phyloP scores from a whole-genome alignment of 371 early-diverging fungal species.

The Enteropsectra breve region DNA sequence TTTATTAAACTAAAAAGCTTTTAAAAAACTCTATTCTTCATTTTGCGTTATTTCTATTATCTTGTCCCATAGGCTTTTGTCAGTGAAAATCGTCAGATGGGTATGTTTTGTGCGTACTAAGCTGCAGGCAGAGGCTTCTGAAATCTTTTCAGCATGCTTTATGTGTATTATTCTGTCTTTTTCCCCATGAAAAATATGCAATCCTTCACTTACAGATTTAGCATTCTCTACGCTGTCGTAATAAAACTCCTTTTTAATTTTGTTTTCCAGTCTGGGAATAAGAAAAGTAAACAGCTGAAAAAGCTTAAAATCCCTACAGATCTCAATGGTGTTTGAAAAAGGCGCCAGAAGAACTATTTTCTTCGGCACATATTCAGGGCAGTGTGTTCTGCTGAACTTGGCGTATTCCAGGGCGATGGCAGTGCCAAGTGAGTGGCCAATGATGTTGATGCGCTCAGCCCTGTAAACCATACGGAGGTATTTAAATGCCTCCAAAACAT shows the following conservation, averaged over 20 bases:
- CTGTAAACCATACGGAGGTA: constrained; percentile 29
- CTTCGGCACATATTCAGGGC: not conserved
- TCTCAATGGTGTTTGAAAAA: not conserved
- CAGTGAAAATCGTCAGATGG: not conserved
- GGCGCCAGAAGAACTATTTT: constrained; percentile 5
- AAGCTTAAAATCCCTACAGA: not conserved
- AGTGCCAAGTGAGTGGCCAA: constrained; percentile 54
- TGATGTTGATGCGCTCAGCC: constrained; percentile 18
- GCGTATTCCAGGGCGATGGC: constrained; percentile 51
- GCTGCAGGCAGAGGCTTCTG: not conserved
- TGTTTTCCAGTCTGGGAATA: not conserved
- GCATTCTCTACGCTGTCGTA: not conserved
- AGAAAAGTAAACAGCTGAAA: not conserved
- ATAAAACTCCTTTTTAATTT: not conserved
- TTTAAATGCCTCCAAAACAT: constrained; percentile 40
- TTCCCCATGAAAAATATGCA: not conserved
- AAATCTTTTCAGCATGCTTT: not conserved
- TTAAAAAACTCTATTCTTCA: not conserved
- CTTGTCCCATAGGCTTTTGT: not conserved
- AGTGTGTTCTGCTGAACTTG: constrained; percentile 5
- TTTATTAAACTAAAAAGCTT: not conserved
- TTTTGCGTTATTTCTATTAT: not conserved
- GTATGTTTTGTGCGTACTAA: not conserved
- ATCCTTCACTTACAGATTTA: not conserved
- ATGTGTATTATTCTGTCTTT: not conserved